Evolutionary conservation across 2,329 filamentous ascomycete genomes (phyloP).

Genomic region (Metarhizium brunneum): DNA sequence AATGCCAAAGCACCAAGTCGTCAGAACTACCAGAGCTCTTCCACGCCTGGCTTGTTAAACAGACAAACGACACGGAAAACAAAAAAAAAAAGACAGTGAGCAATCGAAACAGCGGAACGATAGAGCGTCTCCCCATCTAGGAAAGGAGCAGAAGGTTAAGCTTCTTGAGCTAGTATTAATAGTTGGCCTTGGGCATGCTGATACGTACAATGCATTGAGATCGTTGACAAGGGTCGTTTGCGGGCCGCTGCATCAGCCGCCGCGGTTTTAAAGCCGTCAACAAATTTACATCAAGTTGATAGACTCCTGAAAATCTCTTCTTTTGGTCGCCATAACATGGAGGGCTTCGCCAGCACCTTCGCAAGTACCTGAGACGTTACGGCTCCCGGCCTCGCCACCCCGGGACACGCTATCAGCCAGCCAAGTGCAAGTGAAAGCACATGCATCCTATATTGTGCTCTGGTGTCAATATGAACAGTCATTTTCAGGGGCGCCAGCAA

Average conservation of each 20-base stretch:
- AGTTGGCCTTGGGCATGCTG: no score
- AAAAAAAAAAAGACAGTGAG: neutral
- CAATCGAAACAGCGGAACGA: neutral
- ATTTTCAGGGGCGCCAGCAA: no score
- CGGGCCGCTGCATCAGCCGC: neutral
- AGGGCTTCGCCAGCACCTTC: neutral
- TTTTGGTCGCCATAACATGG: neutral
- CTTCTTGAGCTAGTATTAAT: neutral
- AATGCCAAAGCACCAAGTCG: neutral
- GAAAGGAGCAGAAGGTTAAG: neutral
- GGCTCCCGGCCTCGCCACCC: neutral
- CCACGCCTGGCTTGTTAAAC: neutral
- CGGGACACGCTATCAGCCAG: neutral
- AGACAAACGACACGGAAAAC: neutral
- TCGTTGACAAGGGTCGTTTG: neutral
- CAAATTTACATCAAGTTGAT: no score
- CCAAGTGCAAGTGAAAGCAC: neutral
- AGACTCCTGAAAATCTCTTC: no score
- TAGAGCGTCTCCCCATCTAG: neutral
- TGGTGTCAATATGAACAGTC: no score
- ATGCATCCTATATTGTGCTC: neutral
- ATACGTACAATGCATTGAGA: neutral
- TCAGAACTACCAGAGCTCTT: slow-evolving; percentile 1
- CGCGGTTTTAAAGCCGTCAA: no score
- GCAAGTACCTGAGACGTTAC: neutral